Conservation (phyloP, 1,139 yeast species). For the Lodderomyces parapsilosis region DNA sequence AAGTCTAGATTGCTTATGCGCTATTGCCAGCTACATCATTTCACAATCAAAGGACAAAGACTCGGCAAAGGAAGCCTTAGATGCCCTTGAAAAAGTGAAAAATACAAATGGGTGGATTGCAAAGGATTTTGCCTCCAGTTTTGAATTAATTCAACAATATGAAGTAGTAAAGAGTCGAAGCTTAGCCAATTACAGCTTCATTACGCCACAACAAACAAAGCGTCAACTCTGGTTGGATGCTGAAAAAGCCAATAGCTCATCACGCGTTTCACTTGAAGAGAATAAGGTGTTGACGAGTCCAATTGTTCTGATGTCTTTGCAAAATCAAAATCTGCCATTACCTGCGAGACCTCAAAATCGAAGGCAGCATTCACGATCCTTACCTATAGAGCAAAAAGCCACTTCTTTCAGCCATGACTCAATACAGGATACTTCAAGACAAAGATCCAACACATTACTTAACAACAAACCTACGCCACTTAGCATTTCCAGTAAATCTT, state of each 20-base stretch:
- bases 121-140: conserved; percentile 53
- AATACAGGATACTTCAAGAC: conserved; percentile 13
- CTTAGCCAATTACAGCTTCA: conserved; percentile 7
- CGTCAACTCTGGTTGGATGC: neutral
- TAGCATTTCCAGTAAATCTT: conserved; percentile 2
- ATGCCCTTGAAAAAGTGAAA: conserved; percentile 24
- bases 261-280: conserved; percentile 16
- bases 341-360: conserved; percentile 3
- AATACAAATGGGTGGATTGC: conserved; percentile 75
- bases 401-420: neutral
- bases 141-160: conserved; percentile 37
- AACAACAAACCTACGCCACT: conserved; percentile 2
- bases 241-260: conserved; percentile 10
- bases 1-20: conserved; percentile 59
- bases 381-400: conserved; percentile 23
- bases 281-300: conserved; percentile 37
- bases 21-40: conserved; percentile 45
- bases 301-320: conserved; percentile 29
- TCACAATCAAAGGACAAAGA: conserved; percentile 19
- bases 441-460: conserved; percentile 27
- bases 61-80: conserved; percentile 45
- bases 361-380: conserved; percentile 36
- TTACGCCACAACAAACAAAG: neutral
- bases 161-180: conserved; percentile 21
- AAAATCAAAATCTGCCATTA: conserved; percentile 6